Conservation (phyloP, 192 early-diverging fungal genomes). For the Dissophora ornata region DNA sequence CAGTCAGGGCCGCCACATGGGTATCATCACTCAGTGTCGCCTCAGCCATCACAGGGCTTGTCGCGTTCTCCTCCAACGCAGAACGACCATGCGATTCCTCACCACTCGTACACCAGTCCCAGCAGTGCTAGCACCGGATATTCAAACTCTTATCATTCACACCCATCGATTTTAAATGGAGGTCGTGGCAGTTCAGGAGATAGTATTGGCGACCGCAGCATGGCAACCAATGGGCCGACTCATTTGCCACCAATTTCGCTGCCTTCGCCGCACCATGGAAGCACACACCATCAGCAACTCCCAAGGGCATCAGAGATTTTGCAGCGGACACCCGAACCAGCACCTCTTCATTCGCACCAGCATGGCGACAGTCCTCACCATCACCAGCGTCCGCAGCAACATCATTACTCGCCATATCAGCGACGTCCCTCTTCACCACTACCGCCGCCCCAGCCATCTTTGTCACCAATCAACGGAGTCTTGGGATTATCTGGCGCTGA, state of each 20-base stretch:
- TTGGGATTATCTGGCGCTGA: neutral
- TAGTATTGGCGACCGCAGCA: neutral
- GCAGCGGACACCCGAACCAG: slow-evolving; percentile 1
- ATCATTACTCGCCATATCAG: slow-evolving; percentile 13
- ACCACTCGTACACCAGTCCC: neutral
- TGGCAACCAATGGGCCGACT: neutral
- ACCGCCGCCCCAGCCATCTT: neutral
- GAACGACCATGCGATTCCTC: neutral
- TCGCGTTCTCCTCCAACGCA: neutral
- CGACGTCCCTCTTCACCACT: neutral
- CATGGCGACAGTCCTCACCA: slow-evolving; percentile 1
- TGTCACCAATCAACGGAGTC: slow-evolving; percentile 1
- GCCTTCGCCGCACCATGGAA: slow-evolving; percentile 10
- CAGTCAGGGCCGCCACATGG: slow-evolving; percentile 5
- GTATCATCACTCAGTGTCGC: slow-evolving; percentile 18
- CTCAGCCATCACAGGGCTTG: neutral
- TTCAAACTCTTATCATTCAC: neutral
- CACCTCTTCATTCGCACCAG: neutral
- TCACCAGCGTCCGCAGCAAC: slow-evolving; percentile 15
- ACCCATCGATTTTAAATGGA: slow-evolving; percentile 22
- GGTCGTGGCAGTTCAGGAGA: slow-evolving; percentile 3
- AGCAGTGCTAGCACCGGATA: slow-evolving; percentile 15
- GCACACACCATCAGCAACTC: slow-evolving; percentile 15
- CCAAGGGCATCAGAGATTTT: slow-evolving; percentile 45
- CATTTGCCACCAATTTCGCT: slow-evolving; percentile 44